Evolutionary conservation across 73 alveolate species (phyloP).

Genomic region (Uronychia setigera): DNA sequence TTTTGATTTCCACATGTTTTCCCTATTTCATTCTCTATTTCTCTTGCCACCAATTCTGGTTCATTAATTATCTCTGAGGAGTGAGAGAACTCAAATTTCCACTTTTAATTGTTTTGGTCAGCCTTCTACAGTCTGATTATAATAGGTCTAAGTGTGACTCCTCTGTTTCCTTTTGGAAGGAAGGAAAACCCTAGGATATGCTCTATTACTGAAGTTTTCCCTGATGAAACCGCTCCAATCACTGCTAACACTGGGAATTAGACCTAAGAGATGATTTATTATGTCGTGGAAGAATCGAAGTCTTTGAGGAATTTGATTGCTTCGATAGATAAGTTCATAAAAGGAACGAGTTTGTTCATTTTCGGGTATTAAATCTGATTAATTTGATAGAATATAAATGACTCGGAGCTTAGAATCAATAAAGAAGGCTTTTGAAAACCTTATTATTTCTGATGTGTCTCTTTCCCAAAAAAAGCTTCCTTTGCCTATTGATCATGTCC

Average conservation of each 20-base stretch:
- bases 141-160: slow-evolving; percentile 93
- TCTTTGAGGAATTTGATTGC: background rate
- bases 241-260: background rate
- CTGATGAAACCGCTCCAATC: background rate
- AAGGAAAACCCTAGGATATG: slow-evolving; percentile 90
- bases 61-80: background rate
- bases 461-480: background rate
- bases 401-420: background rate
- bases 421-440: background rate
- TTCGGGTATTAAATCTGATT: too few species aligned
- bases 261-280: background rate
- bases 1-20: background rate
- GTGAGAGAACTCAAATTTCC: background rate
- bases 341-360: background rate
- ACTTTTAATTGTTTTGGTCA: background rate
- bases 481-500: background rate
- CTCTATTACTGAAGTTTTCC: slow-evolving; percentile 92
- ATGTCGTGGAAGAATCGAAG: background rate
- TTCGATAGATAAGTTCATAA: background rate
- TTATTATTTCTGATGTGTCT: background rate
- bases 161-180: slow-evolving; percentile 95
- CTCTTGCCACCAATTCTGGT: background rate
- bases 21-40: background rate
- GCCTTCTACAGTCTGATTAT: slow-evolving; percentile 64
- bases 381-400: background rate